Percentiles rank a stretch among this genome's conserved stretches.
Evolutionary conservation across 2,329 filamentous ascomycete species (phyloP).

Genomic region (Cyphellophora europaea): DNA sequence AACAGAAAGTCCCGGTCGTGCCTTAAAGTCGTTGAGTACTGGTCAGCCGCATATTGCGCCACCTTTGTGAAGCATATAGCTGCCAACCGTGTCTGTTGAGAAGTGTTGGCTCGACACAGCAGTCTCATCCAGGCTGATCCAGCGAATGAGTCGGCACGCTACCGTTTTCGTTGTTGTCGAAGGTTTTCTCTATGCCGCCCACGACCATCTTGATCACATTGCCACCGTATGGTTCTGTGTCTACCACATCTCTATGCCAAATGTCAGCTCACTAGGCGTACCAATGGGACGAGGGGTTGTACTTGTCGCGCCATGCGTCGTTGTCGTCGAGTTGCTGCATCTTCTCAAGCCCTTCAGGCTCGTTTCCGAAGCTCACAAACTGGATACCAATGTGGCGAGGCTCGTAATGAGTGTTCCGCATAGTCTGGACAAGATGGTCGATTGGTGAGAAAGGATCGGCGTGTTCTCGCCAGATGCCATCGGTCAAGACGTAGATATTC

Average conservation of each 20-base stretch:
- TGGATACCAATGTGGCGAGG: background rate
- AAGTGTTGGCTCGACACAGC: no score
- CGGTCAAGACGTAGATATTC: background rate
- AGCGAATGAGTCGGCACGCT: no score
- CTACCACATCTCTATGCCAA: background rate
- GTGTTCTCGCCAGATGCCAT: background rate
- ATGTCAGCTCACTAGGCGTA: background rate
- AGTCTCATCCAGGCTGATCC: no score
- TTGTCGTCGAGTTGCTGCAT: background rate
- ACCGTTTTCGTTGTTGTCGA: no score
- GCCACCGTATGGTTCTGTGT: background rate
- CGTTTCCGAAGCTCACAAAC: background rate
- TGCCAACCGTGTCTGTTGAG: no score
- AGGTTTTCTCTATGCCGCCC: background rate
- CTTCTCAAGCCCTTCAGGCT: background rate
- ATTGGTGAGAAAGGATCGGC: background rate
- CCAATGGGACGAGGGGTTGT: background rate
- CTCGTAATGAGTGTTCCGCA: background rate
- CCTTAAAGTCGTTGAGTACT: no score
- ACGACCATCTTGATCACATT: constrained; percentile 1
- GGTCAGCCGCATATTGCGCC: no score
- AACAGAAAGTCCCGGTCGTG: no score
- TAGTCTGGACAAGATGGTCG: no score
- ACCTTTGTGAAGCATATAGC: no score
- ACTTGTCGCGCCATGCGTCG: background rate